These are phyloP conservation scores for Magnusiomyces suaveolens DNA, from an alignment of 1,139 yeast genomes.

Conservation along the genomic window DNA sequence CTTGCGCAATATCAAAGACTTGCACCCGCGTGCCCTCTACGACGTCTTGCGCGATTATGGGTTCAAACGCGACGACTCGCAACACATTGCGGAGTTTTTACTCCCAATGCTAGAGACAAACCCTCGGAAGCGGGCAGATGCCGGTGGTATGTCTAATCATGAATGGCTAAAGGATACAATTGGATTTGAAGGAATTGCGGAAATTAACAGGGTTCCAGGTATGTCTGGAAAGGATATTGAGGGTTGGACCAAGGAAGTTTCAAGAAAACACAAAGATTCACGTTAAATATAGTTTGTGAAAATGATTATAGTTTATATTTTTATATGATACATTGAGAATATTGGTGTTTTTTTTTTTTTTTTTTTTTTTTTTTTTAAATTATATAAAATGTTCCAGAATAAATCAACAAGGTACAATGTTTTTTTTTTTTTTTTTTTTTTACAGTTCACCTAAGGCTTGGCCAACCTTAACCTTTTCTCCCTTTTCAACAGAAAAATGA, in stretches of 20 bases:
- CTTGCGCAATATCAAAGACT: slow-evolving; percentile 48
- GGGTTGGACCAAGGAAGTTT: slow-evolving; percentile 51
- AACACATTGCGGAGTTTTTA: slow-evolving; percentile 52
- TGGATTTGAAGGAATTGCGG: slow-evolving; percentile 44
- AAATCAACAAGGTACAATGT: no score
- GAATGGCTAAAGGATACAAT: slow-evolving; percentile 63
- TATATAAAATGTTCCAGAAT: not conserved
- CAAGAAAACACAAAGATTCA: no score
- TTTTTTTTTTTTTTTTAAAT: not conserved
- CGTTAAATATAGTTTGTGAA: no score
- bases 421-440: not conserved
- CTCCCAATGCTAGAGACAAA: slow-evolving; percentile 62
- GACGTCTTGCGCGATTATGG: slow-evolving; percentile 65
- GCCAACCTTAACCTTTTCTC: slow-evolving; percentile 79
- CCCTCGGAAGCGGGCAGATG: slow-evolving; percentile 67
- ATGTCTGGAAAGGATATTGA: slow-evolving; percentile 62
- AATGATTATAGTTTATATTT: no score
- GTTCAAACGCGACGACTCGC: slow-evolving; percentile 45
- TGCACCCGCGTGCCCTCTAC: slow-evolving; percentile 59
- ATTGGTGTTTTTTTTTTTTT: not conserved
- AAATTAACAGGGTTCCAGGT: slow-evolving; percentile 46
- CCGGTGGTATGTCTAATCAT: slow-evolving; percentile 74
- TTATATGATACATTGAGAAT: no score
- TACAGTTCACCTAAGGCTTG: slow-evolving; percentile 52
- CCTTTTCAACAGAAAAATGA: slow-evolving; percentile 56